Conservation (phyloP, 345 rosid genomes). For the Sonneratia caseolaris region DNA sequence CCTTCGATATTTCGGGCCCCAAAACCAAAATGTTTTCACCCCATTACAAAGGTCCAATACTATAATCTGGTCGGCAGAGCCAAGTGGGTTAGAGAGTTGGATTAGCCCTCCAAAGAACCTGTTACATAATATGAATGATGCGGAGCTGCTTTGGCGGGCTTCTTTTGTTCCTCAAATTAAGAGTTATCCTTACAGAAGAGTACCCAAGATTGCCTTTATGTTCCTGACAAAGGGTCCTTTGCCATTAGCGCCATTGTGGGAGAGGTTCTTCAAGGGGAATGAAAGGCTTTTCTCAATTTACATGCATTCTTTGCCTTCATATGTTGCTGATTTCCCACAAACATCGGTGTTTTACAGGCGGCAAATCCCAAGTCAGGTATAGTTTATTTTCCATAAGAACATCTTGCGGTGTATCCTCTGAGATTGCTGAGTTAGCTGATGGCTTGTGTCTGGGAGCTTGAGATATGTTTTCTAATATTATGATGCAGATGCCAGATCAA, state of each 20-base stretch:
- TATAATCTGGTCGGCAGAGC: constrained; percentile 21
- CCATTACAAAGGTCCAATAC: constrained; percentile 24
- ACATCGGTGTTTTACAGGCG: constrained; percentile 65
- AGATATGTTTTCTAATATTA: background rate
- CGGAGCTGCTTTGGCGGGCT: constrained; percentile 78
- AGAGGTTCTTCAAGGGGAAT: constrained; percentile 66
- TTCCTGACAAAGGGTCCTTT: constrained; percentile 81
- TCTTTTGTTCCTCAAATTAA: constrained; percentile 47
- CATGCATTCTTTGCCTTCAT: constrained; percentile 63
- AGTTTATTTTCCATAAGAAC: background rate
- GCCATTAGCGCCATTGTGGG: constrained; percentile 91
- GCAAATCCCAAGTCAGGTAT: constrained; percentile 93
- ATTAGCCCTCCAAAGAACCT: constrained; percentile 45
- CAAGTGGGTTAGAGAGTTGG: constrained; percentile 25
- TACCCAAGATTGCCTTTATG: constrained; percentile 90
- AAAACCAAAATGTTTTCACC: constrained; percentile 11
- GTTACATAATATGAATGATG: constrained; percentile 66
- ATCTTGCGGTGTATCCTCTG: background rate
- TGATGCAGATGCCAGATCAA: background rate
- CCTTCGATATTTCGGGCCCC: constrained; percentile 26
- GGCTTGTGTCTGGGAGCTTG: background rate
- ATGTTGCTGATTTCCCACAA: constrained; percentile 31
- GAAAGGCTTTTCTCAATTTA: constrained; percentile 58
- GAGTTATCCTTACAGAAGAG: constrained; percentile 54
- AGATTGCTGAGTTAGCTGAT: background rate